Percentiles rank a stretch among this genome's conserved stretches.
Conservation (phyloP, 257 asterid genomes). For the Nicotiana sylvestris region DNA sequence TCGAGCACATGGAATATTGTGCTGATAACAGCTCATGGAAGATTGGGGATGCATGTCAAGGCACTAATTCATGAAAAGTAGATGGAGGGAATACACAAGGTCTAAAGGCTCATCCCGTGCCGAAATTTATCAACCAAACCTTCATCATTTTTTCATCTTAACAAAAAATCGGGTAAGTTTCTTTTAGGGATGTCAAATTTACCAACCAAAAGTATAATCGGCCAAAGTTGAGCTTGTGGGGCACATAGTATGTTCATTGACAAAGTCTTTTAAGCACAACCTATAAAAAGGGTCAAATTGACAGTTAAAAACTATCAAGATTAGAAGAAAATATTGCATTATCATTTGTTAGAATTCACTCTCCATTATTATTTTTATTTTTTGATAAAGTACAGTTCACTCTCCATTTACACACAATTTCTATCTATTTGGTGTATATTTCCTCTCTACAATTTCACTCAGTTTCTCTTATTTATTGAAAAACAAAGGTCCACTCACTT, state of each 20-base stretch:
- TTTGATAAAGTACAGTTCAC: too few species aligned
- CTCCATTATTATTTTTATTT: too few species aligned
- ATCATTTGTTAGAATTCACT: neutral
- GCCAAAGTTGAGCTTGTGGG: neutral
- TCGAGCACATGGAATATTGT: neutral
- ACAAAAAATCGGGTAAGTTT: neutral
- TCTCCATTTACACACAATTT: neutral
- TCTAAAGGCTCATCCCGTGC: neutral
- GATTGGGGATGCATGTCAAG: neutral
- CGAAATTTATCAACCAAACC: neutral
- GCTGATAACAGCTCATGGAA: neutral
- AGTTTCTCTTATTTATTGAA: neutral
- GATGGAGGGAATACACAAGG: neutral
- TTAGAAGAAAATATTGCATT: neutral
- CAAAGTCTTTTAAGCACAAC: neutral
- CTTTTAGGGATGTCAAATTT: neutral
- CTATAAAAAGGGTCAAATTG: neutral
- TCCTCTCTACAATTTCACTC: neutral
- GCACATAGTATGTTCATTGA: neutral
- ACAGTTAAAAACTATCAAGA: too few species aligned
- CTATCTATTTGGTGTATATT: neutral
- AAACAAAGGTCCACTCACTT: neutral
- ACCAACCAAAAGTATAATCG: neutral
- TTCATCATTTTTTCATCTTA: neutral
- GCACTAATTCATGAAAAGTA: neutral